Percentiles rank a stretch among this genome's conserved stretches.
Evolutionary conservation across 2,329 filamentous ascomycete genomes (phyloP).

Genomic region (Simplicillium sp.): DNA sequence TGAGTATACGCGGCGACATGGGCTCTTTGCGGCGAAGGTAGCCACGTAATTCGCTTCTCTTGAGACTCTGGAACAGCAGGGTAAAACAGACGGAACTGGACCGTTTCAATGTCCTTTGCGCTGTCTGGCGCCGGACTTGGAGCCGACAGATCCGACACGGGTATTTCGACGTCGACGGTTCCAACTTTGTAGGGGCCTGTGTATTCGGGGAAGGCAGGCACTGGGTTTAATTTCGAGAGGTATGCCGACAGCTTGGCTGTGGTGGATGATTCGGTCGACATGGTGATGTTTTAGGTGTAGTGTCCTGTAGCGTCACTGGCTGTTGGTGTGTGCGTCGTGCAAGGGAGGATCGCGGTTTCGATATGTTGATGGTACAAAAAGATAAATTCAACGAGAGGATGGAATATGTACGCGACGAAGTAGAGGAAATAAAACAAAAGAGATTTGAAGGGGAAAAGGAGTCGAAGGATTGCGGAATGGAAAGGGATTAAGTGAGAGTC

Average conservation of each 20-base stretch:
- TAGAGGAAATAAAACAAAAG: too few relatives aligned
- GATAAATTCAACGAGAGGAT: too few relatives aligned
- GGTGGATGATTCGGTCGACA: constrained; percentile 1
- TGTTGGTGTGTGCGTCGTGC: neutral
- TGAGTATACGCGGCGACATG: constrained; percentile 67
- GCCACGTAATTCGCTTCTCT: constrained; percentile 60
- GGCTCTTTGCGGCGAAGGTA: constrained; percentile 66
- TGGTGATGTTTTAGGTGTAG: constrained; percentile 1
- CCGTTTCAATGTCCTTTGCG: constrained; percentile 53
- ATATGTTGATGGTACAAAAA: too few relatives aligned
- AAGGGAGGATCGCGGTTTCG: too few relatives aligned
- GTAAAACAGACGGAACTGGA: constrained; percentile 78
- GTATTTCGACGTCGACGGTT: constrained; percentile 72
- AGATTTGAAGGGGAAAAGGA: too few relatives aligned
- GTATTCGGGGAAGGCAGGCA: constrained; percentile 66
- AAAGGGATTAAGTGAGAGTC: too few relatives aligned
- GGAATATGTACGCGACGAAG: too few relatives aligned
- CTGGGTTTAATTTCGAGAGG: constrained; percentile 51
- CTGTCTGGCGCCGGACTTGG: constrained; percentile 44
- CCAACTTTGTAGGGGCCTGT: constrained; percentile 72
- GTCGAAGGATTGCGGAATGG: too few relatives aligned
- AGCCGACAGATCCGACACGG: constrained; percentile 47
- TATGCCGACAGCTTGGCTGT: constrained; percentile 32
- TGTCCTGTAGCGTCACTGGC: neutral
- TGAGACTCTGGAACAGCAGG: constrained; percentile 48